These are phyloP conservation scores for Bruguiera parviflora DNA, from an alignment of 345 rosid genomes.

Conservation along the genomic window DNA sequence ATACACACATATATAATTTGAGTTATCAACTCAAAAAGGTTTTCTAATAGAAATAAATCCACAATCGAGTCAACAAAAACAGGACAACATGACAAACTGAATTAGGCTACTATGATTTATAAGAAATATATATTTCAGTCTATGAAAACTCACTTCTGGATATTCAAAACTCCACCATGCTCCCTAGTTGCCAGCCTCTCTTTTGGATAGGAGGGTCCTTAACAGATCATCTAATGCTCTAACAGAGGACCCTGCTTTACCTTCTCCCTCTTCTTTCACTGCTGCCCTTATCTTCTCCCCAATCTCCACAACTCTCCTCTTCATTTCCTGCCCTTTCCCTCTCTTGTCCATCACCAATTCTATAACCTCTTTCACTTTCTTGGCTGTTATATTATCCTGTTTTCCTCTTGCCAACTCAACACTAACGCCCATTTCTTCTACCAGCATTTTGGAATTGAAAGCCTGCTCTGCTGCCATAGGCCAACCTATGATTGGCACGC, in stretches of 20 bases:
- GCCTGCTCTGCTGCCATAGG: conserved; percentile 50
- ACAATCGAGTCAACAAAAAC: too few species aligned
- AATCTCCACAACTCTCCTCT: conserved; percentile 32
- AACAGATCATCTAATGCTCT: conserved; percentile 35
- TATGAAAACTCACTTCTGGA: too few species aligned
- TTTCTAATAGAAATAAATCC: too few species aligned
- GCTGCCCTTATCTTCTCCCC: conserved; percentile 24
- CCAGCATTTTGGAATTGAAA: conserved; percentile 46
- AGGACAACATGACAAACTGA: too few species aligned
- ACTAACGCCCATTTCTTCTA: conserved; percentile 49
- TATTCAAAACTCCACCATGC: too few species aligned
- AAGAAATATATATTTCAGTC: too few species aligned
- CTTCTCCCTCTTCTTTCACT: conserved; percentile 22
- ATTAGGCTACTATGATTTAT: too few species aligned
- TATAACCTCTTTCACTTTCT: conserved; percentile 30
- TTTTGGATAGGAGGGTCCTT: neutral
- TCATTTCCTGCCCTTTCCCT: conserved; percentile 42
- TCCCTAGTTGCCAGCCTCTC: neutral
- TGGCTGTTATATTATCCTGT: conserved; percentile 22
- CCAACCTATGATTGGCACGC: conserved; percentile 54
- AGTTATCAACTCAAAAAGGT: too few species aligned
- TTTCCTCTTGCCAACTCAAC: conserved; percentile 44
- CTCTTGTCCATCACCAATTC: conserved; percentile 32
- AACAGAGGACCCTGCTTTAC: conserved; percentile 32
- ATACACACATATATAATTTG: too few species aligned